Percentiles rank a stretch among this genome's conserved stretches.
Evolutionary conservation across 2,329 filamentous ascomycete genomes (phyloP).

Genomic region (Aureobasidium sp.): DNA sequence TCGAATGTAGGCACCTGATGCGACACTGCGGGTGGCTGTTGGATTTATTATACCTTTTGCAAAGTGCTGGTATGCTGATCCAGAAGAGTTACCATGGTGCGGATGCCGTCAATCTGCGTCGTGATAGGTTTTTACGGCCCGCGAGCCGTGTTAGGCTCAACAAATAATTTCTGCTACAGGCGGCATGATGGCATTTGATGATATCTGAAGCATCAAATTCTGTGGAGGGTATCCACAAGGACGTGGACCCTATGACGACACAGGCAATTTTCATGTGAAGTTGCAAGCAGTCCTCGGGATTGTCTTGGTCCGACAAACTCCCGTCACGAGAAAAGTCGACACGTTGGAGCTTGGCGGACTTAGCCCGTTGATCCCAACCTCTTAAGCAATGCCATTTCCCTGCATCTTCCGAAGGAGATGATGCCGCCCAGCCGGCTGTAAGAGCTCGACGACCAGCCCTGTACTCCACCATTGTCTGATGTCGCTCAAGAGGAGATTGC

Average conservation of each 20-base stretch:
- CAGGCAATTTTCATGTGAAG: conserved; percentile 9
- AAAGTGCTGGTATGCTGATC: conserved; percentile 5
- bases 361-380: conserved; percentile 16
- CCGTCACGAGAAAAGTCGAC: not conserved
- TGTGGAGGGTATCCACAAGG: conserved; percentile 11
- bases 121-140: conserved; percentile 7
- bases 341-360: conserved; percentile 10
- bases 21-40: not conserved
- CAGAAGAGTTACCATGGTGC: not conserved
- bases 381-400: conserved; percentile 9
- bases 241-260: conserved; percentile 13
- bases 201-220: conserved; percentile 10
- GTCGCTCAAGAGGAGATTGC: conserved; percentile 10
- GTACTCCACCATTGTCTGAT: conserved; percentile 15
- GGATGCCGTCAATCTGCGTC: conserved; percentile 9
- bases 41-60: conserved; percentile 3
- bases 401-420: conserved; percentile 12
- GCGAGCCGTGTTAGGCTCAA: conserved; percentile 2
- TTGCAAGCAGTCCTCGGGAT: not conserved
- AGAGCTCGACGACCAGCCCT: conserved; percentile 2
- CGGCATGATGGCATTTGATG: conserved; percentile 14
- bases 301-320: conserved; percentile 9
- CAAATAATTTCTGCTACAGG: not conserved
- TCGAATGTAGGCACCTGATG: not conserved
- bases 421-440: conserved; percentile 10